Evolutionary conservation across 1,284 basidiomycete species (phyloP).

Genomic region (Austroboletus niveus): DNA sequence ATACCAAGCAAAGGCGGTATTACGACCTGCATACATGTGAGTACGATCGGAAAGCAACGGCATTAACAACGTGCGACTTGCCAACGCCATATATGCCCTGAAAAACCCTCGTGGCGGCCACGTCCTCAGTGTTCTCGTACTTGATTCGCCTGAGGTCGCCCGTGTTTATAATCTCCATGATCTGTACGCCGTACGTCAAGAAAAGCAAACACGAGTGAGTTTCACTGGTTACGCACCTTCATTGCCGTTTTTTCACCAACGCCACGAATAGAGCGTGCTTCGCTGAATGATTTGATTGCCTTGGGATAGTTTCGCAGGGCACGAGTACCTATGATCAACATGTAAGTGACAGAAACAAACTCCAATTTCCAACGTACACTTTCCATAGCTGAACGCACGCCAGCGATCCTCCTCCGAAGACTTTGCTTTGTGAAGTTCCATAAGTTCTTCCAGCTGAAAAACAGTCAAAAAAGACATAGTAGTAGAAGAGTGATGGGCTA

Average conservation of each 20-base stretch:
- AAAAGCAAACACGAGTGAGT: neutral
- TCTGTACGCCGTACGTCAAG: constrained; percentile 40
- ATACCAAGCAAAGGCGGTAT: constrained; percentile 72
- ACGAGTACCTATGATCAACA: constrained; percentile 46
- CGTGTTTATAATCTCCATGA: constrained; percentile 75
- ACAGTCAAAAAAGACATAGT: constrained; percentile 4
- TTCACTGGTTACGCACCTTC: constrained; percentile 49
- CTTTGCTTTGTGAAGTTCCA: constrained; percentile 58
- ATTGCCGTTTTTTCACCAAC: constrained; percentile 74
- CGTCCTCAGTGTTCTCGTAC: constrained; percentile 61
- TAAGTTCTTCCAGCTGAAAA: constrained; percentile 60
- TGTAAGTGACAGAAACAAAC: constrained; percentile 10
- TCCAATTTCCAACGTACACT: constrained; percentile 42
- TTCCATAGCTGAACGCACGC: constrained; percentile 59
- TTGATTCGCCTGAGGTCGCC: constrained; percentile 61
- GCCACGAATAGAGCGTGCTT: constrained; percentile 64
- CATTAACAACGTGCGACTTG: constrained; percentile 30
- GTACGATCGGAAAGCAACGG: neutral
- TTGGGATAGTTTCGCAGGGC: constrained; percentile 52
- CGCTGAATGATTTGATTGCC: constrained; percentile 58
- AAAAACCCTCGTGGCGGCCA: constrained; percentile 54
- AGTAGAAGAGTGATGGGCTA: constrained; percentile 17
- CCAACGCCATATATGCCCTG: constrained; percentile 86
- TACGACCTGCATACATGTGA: constrained; percentile 43
- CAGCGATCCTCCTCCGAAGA: constrained; percentile 56